Evolutionary conservation across 2,329 filamentous ascomycete genomes (phyloP), one percentile per base, ranked within the genome.

Genomic region (Aspergillus puulaauensis): DNA sequence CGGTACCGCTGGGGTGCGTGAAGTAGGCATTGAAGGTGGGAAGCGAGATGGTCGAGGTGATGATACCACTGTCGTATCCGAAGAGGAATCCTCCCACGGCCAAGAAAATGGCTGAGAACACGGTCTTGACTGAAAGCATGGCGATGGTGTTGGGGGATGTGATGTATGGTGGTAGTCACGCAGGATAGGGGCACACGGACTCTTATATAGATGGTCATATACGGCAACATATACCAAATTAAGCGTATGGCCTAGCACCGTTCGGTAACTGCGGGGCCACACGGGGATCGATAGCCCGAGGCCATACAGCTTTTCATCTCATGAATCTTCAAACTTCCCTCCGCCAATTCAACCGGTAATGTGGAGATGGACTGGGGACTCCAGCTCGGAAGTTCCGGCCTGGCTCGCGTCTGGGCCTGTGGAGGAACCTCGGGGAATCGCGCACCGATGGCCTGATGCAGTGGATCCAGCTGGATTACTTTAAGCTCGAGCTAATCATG

Each of bases 61-160:
- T 75, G 23, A 76, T 70, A 21, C 73, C 73, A 1, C 70, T 68
- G 61, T 81, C 79, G 65, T 81, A 81, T 50, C 79, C 79, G 40
- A 56, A 56, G 47, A 56, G 54, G 21, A 56, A 56, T 14, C 53
- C 54, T 46, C 54, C 54, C 6, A 46, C 41, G 15, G 54, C 54
- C 15, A 56, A 40, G 39, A 56, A 56, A 14, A 56, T 17, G 3
- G 54, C 35, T 3, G 54, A 56, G 21, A 56, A 56, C 6, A 56
- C 35, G 14, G 54, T 50, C 45, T 56, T 56, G 46, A 40, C 5
- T 4, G 39, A n/a, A 31, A 52, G 15, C 54, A 56, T 56, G 19
- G 19, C 46, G 47, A 12, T 4, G 6, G 33, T 17, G 23, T 33
- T 40, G 47, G 11, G 4, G 9, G 7, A 6, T 23, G 33, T 12